These are phyloP conservation scores for Spatholobus suberectus DNA, from an alignment of 306 rosid genomes.

Conservation along the genomic window DNA sequence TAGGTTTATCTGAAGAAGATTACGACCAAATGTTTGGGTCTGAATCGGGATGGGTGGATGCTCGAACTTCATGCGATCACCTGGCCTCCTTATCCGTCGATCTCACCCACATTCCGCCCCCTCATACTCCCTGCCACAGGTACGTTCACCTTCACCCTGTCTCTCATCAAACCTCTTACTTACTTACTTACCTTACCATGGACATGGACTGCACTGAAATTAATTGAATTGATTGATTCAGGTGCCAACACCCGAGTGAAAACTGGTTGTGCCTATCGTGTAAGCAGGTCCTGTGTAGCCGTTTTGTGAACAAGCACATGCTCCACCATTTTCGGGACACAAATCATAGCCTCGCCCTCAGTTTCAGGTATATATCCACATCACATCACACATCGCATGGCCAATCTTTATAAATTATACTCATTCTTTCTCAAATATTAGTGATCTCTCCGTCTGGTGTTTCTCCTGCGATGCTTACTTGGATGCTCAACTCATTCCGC, in stretches of 20 bases:
- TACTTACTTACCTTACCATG: too few species aligned
- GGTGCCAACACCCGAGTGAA: slow-evolving; percentile 79
- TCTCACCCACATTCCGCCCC: slow-evolving; percentile 75
- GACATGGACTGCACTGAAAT: too few species aligned
- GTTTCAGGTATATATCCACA: slow-evolving; percentile 88
- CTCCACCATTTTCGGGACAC: slow-evolving; percentile 60
- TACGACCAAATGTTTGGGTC: slow-evolving; percentile 48
- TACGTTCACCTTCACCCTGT: too few species aligned
- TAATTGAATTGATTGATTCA: background rate
- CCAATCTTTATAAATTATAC: too few species aligned
- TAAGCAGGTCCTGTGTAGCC: slow-evolving; percentile 80
- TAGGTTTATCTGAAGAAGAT: slow-evolving; percentile 45
- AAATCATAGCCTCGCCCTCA: slow-evolving; percentile 69
- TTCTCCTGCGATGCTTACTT: slow-evolving; percentile 87
- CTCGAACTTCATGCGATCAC: slow-evolving; percentile 71
- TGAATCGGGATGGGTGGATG: slow-evolving; percentile 86
- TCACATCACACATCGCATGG: too few species aligned
- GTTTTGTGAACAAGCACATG: slow-evolving; percentile 91
- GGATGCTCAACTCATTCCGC: slow-evolving; percentile 73
- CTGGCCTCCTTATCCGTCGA: slow-evolving; percentile 58
- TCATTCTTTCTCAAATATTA: slow-evolving; percentile 38
- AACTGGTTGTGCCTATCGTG: slow-evolving; percentile 87
- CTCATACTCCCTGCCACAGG: slow-evolving; percentile 68
- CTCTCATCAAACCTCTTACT: too few species aligned
- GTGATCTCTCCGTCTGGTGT: slow-evolving; percentile 92